A percentile compares a stretch with the other conserved stretches of the same genome.
Evolutionary conservation across 1,139 yeast species (phyloP).

Genomic region (Protomyces inundatus): DNA sequence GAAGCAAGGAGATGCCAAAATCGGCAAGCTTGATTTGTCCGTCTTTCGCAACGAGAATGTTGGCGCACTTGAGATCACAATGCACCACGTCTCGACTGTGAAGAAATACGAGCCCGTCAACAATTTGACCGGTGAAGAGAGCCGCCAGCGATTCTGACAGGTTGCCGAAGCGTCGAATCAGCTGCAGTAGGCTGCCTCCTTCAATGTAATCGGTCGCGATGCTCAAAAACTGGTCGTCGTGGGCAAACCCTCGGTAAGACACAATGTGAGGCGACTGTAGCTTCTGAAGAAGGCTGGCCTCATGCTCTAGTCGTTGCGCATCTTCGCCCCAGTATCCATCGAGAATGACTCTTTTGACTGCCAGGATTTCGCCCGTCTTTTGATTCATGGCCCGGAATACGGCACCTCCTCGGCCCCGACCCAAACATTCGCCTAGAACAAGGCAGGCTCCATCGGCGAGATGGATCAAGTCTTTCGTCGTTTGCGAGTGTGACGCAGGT

Average conservation of each 20-base stretch:
- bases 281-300: not conserved
- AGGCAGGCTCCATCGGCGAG: not conserved
- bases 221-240: slow-evolving; percentile 60
- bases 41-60: slow-evolving; percentile 56
- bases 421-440: slow-evolving; percentile 52
- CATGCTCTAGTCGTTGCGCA: slow-evolving; percentile 3
- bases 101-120: slow-evolving; percentile 63
- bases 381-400: slow-evolving; percentile 66
- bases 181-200: slow-evolving; percentile 73
- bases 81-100: slow-evolving; percentile 72
- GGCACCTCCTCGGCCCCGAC: slow-evolving; percentile 74
- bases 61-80: slow-evolving; percentile 75
- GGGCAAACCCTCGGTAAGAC: slow-evolving; percentile 80
- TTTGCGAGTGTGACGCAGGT: not conserved
- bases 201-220: slow-evolving; percentile 64
- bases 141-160: slow-evolving; percentile 58
- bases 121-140: slow-evolving; percentile 60
- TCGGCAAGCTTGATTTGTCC: slow-evolving; percentile 67
- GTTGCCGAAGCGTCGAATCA: slow-evolving; percentile 52
- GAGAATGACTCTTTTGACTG: slow-evolving; percentile 70
- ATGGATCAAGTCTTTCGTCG: not conserved
- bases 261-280: slow-evolving; percentile 71
- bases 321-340: not conserved
- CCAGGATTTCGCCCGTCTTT: slow-evolving; percentile 63
- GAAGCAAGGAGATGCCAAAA: slow-evolving; percentile 67